Conservation (phyloP, 2,329 filamentous ascomycete species). For the Ophiocordyceps camponoti-floridani region DNA sequence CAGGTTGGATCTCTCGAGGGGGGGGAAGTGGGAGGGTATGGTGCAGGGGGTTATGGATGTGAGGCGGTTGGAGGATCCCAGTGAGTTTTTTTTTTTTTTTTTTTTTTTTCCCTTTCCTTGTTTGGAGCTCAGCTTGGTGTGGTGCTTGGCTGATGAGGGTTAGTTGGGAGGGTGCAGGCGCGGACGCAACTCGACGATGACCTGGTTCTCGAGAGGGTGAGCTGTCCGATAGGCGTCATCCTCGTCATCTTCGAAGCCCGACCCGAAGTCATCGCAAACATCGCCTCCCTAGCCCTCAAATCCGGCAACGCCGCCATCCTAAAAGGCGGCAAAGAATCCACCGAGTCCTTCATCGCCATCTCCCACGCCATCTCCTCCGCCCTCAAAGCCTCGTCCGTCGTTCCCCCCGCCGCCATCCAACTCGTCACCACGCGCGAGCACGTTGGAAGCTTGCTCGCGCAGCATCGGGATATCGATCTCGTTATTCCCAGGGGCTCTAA, state of each 20-base stretch:
- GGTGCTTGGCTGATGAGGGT: neutral
- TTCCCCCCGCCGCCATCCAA: slow-evolving; percentile 78
- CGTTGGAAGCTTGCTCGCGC: slow-evolving; percentile 69
- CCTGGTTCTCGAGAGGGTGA: slow-evolving; percentile 69
- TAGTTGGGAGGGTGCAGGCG: slow-evolving; percentile 70
- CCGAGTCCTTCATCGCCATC: slow-evolving; percentile 85
- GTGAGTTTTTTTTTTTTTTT: slow-evolving; percentile 28
- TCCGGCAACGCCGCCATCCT: slow-evolving; percentile 93
- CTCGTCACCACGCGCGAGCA: slow-evolving; percentile 86
- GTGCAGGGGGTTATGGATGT: slow-evolving; percentile 87
- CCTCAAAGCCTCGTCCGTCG: slow-evolving; percentile 44
- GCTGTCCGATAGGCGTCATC: slow-evolving; percentile 90
- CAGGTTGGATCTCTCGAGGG: slow-evolving; percentile 67
- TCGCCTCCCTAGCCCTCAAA: slow-evolving; percentile 87
- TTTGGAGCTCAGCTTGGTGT: no score
- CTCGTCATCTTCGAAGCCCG: slow-evolving; percentile 97
- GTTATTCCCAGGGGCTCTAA: slow-evolving; percentile 87
- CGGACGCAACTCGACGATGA: slow-evolving; percentile 76
- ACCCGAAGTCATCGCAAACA: slow-evolving; percentile 96
- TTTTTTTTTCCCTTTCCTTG: no score
- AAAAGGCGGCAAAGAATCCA: slow-evolving; percentile 78
- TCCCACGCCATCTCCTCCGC: slow-evolving; percentile 68
- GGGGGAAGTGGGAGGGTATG: slow-evolving; percentile 96
- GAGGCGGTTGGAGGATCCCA: slow-evolving; percentile 63
- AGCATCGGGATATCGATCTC: slow-evolving; percentile 80